A percentile compares a stretch with the other conserved stretches of the same genome.
phyloP scores from a whole-genome alignment of 2,329 filamentous ascomycete genomes.

The Clonostachys solani region DNA sequence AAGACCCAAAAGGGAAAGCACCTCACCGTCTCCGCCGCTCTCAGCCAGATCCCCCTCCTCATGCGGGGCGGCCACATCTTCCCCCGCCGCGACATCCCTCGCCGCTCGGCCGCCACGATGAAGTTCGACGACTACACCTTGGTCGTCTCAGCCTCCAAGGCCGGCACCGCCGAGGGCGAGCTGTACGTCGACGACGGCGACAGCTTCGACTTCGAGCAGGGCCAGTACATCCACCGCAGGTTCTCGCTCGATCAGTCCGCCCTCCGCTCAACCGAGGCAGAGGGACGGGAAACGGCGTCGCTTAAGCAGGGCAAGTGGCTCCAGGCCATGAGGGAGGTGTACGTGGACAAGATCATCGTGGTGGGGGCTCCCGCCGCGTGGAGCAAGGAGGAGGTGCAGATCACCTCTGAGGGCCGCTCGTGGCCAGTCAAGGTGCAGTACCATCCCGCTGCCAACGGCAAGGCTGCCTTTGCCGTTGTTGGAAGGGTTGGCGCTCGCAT shows the following conservation, averaged over 20 bases:
- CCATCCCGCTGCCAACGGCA: slow-evolving; percentile 37
- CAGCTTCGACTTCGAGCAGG: slow-evolving; percentile 80
- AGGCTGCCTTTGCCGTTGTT: slow-evolving; percentile 47
- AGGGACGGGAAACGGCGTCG: slow-evolving; percentile 45
- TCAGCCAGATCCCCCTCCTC: slow-evolving; percentile 83
- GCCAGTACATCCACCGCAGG: slow-evolving; percentile 81
- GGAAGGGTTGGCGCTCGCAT: slow-evolving; percentile 47
- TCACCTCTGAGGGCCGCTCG: slow-evolving; percentile 46
- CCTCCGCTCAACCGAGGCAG: slow-evolving; percentile 68
- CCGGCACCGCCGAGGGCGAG: slow-evolving; percentile 63
- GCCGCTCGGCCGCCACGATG: slow-evolving; percentile 85
- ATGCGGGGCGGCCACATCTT: slow-evolving; percentile 94
- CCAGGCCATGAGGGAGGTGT: slow-evolving; percentile 72
- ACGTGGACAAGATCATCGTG: slow-evolving; percentile 79
- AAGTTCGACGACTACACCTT: slow-evolving; percentile 93
- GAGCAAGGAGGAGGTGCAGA: slow-evolving; percentile 58
- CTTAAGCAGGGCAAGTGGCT: slow-evolving; percentile 64
- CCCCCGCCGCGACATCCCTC: slow-evolving; percentile 81
- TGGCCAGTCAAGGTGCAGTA: slow-evolving; percentile 60
- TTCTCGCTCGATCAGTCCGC: slow-evolving; percentile 63
- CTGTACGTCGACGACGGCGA: slow-evolving; percentile 94
- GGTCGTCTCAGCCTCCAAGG: slow-evolving; percentile 64
- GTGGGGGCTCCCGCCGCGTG: slow-evolving; percentile 74
- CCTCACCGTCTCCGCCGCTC: slow-evolving; percentile 68
- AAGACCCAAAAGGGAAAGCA: slow-evolving; percentile 64